Percentiles rank a stretch among this genome's conserved stretches.
Conservation (phyloP, 2,329 filamentous ascomycete species). For the Diaporthe australafricana region DNA sequence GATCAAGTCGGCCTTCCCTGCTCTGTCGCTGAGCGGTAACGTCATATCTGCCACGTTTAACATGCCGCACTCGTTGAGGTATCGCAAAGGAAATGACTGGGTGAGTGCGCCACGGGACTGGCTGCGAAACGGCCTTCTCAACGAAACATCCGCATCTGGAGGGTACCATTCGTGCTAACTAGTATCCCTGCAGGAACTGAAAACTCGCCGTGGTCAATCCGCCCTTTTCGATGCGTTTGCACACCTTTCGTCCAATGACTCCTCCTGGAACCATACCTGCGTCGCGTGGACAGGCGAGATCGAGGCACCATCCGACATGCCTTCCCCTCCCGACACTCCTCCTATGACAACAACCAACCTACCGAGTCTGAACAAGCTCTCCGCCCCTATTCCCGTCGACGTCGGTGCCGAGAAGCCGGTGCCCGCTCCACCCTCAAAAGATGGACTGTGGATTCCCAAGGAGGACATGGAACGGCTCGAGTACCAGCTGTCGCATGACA, state of each 20-base stretch:
- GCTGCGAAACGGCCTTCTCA: not conserved
- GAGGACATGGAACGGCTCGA: conserved; percentile 81
- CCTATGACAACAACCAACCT: conserved; percentile 62
- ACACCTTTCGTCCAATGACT: conserved; percentile 84
- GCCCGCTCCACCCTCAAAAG: conserved; percentile 68
- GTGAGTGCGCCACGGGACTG: conserved; percentile 52
- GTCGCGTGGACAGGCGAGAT: conserved; percentile 97
- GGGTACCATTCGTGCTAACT: not conserved
- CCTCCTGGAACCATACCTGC: conserved; percentile 90
- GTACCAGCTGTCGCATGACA: conserved; percentile 76
- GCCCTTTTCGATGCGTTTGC: conserved; percentile 92
- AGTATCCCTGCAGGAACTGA: conserved; percentile 69
- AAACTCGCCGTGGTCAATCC: conserved; percentile 85
- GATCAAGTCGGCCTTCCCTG: conserved; percentile 66
- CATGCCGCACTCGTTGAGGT: conserved; percentile 69
- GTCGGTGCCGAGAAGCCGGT: conserved; percentile 66
- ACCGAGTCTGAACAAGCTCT: conserved; percentile 76
- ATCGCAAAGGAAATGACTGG: conserved; percentile 70
- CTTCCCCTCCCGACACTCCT: conserved; percentile 61
- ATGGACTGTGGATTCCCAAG: conserved; percentile 77
- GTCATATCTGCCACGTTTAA: conserved; percentile 76
- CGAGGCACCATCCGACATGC: conserved; percentile 57
- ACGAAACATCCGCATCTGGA: not conserved
- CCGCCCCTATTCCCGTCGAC: conserved; percentile 79
- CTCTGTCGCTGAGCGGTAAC: conserved; percentile 70